These are phyloP conservation scores for Geosiphon pyriformis DNA, from an alignment of 192 early-diverging fungal genomes.

Conservation along the genomic window DNA sequence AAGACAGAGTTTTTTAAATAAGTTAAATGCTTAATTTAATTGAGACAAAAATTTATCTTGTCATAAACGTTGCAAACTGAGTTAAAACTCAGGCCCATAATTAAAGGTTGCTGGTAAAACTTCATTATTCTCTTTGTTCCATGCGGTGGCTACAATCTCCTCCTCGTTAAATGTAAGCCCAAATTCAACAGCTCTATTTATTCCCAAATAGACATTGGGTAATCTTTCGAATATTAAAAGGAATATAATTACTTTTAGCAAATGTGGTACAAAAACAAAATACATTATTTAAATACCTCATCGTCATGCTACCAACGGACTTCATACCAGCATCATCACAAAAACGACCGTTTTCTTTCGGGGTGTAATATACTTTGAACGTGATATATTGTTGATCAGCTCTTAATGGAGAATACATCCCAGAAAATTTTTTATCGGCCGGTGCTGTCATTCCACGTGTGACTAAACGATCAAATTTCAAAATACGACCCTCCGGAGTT, in stretches of 20 bases:
- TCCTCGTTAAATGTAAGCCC: slow-evolving; percentile 2
- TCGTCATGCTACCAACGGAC: background rate
- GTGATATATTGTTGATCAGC: background rate
- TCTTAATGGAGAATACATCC: background rate
- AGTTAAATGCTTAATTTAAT: too few relatives aligned
- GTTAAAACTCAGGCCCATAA: too few relatives aligned
- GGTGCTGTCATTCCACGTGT: background rate
- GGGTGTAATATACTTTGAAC: slow-evolving; percentile 1
- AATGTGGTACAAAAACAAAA: background rate
- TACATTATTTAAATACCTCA: background rate
- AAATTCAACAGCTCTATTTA: slow-evolving; percentile 10
- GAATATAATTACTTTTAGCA: background rate
- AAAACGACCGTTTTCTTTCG: background rate
- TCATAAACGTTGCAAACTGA: too few relatives aligned
- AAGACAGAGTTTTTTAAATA: too few relatives aligned
- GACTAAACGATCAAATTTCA: background rate
- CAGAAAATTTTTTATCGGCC: background rate
- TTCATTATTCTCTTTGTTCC: background rate
- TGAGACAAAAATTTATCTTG: too few relatives aligned
- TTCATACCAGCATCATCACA: background rate
- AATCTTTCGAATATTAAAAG: background rate
- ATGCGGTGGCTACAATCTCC: slow-evolving; percentile 14
- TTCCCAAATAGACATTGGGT: background rate
- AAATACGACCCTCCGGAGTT: background rate
- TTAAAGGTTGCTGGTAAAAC: slow-evolving; percentile 5